These are phyloP conservation scores for Boletus tylopilopsis DNA, from an alignment of 768 basidiomycete species.

Conservation along the genomic window DNA sequence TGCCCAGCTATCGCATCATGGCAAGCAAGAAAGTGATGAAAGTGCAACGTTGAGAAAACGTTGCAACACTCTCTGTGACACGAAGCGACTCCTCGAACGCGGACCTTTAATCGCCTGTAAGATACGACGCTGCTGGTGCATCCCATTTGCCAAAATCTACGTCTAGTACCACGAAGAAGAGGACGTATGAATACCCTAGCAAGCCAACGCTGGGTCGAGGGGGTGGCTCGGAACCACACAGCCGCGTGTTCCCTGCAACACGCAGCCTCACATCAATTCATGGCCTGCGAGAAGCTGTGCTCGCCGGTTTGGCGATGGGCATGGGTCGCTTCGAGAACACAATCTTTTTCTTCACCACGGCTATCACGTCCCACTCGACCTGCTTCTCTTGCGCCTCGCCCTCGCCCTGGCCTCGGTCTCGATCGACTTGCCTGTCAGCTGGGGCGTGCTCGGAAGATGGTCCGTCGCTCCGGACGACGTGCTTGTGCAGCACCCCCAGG, in stretches of 20 bases:
- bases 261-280: too few species aligned
- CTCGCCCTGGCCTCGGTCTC: neutral
- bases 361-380: constrained; percentile 57
- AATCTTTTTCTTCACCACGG: constrained; percentile 77
- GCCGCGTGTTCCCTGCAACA: too few species aligned
- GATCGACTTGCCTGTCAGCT: neutral
- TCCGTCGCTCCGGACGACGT: neutral
- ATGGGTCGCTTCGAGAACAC: constrained; percentile 82
- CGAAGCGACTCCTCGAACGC: constrained; percentile 13
- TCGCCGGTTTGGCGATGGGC: constrained; percentile 48
- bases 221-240: too few species aligned
- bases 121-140: too few species aligned
- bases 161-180: too few species aligned
- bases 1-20: constrained; percentile 7
- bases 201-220: constrained; percentile 17
- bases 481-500: constrained; percentile 64
- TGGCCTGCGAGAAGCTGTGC: constrained; percentile 18
- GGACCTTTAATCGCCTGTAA: constrained; percentile 3
- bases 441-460: neutral
- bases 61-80: constrained; percentile 17
- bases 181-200: too few species aligned
- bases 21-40: constrained; percentile 7
- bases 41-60: constrained; percentile 32
- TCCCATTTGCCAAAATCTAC: neutral
- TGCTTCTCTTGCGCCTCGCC: neutral